Percentiles rank a stretch among this genome's conserved stretches.
Conservation (phyloP, 176 grass and related monocot genomes). For the Carex parvula region DNA sequence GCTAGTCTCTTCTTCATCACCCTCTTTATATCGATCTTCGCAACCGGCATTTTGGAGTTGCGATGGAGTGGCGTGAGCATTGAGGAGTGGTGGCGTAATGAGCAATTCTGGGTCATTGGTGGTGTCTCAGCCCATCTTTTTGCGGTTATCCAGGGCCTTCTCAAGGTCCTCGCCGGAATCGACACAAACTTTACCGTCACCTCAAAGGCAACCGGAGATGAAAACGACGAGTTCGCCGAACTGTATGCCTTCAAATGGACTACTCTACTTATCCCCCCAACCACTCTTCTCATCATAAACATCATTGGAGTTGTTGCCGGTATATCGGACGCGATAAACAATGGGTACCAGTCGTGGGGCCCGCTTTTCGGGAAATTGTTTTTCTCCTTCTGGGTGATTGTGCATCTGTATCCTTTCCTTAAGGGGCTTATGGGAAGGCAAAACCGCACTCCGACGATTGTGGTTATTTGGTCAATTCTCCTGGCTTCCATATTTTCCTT, state of each 20-base stretch:
- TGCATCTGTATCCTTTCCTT: slow-evolving; percentile 94
- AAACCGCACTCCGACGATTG: slow-evolving; percentile 93
- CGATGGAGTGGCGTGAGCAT: slow-evolving; percentile 98
- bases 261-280: slow-evolving; percentile 87
- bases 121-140: slow-evolving; percentile 91
- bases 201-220: slow-evolving; percentile 74
- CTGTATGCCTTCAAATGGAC: slow-evolving; percentile 99
- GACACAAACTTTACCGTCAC: slow-evolving; percentile 98
- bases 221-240: slow-evolving; percentile 66
- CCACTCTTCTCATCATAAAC: slow-evolving; percentile 84
- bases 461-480: slow-evolving; percentile 86
- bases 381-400: slow-evolving; percentile 95
- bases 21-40: slow-evolving; percentile 98
- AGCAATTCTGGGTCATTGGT: slow-evolving; percentile 99
- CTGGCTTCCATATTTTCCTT: slow-evolving; percentile 93
- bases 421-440: slow-evolving; percentile 93
- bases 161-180: slow-evolving; percentile 84
- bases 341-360: slow-evolving; percentile 82
- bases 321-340: slow-evolving; percentile 92
- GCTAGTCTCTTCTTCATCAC: slow-evolving; percentile 97
- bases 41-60: slow-evolving; percentile 92
- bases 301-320: slow-evolving; percentile 89
- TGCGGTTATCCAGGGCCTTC: slow-evolving; percentile 89
- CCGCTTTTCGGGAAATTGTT: slow-evolving; percentile 94
- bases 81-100: slow-evolving; percentile 99